phyloP scores from a whole-genome alignment of 306 rosid species.

The Argentina anserina region DNA sequence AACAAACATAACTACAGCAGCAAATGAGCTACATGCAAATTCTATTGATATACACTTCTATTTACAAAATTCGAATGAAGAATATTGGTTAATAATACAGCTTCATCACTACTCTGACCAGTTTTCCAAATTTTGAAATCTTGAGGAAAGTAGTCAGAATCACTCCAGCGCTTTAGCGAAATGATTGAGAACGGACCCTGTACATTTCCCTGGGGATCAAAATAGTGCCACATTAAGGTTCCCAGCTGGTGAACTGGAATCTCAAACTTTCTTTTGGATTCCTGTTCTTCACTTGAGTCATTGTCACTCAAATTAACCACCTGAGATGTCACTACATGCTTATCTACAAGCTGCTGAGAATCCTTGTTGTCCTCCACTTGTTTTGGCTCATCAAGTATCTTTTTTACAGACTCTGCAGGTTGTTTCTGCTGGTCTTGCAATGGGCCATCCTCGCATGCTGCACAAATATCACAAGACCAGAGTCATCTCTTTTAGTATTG shows the following conservation, averaged over 20 bases:
- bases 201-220: constrained; percentile 61
- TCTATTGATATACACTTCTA: neutral
- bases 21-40: constrained; percentile 2
- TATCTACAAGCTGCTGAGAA: constrained; percentile 12
- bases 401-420: constrained; percentile 13
- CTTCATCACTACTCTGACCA: constrained; percentile 45
- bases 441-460: neutral
- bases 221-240: constrained; percentile 51
- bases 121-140: constrained; percentile 79
- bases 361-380: constrained; percentile 18
- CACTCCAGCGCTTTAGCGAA: constrained; percentile 63
- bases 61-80: constrained; percentile 30
- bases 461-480: neutral
- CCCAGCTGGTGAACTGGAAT: constrained; percentile 22
- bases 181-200: constrained; percentile 73
- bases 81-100: constrained; percentile 43
- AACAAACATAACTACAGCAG: neutral
- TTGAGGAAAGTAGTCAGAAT: constrained; percentile 51
- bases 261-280: constrained; percentile 14
- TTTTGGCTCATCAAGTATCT: constrained; percentile 12
- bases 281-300: constrained; percentile 27
- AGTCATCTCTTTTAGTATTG: too few relatives aligned
- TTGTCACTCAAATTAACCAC: constrained; percentile 62
- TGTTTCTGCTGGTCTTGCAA: constrained; percentile 31
- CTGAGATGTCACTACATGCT: constrained; percentile 21